Evolutionary conservation across 2,329 filamentous ascomycete genomes (phyloP), one percentile per base, ranked within the genome.

Genomic region (Aspergillus candidus): DNA sequence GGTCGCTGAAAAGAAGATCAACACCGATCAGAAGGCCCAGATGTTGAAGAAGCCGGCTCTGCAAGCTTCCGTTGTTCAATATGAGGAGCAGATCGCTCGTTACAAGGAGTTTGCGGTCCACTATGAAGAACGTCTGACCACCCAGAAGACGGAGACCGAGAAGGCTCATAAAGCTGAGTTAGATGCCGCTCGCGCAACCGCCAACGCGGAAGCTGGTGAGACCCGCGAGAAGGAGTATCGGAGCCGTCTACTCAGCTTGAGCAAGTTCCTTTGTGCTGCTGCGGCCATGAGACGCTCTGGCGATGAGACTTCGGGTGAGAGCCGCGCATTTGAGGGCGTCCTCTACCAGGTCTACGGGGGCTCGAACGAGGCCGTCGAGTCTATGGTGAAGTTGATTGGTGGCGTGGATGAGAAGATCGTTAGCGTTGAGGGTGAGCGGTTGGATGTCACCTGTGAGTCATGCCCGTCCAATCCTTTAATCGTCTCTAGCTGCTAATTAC

Each of bases 311-410:
- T 74, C 75, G 3, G 70, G 73, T 12, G 77, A 82, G 55, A 77
- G 71, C 52, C 77, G 74, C 57, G 80, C 79, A 12, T 83, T 83
- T 49, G 80, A 84, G 65, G 80, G 79, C 47, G 78, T 77, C 10
- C 63, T 84, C 44, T 70, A 80, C 47, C 71, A 80, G 54, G 77
- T 83, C 29, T 84, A 84, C 53, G 79, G 78, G 50, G 80, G 80
- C 33, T 78, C 80, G 46, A 67, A 74, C 35, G 70, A 73, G 51
- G 79, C 80, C 29, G 78, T 84, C 11, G 68, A 70, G 27, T 74
- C 78, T 2, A 77, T 80, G 53, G 63, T 80, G 58, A 82, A 76
- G 63, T 63, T 84, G 48, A 78, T 83, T 50, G 69, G 79, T 33
- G 80, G 80, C 29, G 64, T 71, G 14, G 73, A 79, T 34, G 79